Evolutionary conservation across 176 grass and related monocot species (phyloP).

Genomic region (Puccinellia tenuiflora): DNA sequence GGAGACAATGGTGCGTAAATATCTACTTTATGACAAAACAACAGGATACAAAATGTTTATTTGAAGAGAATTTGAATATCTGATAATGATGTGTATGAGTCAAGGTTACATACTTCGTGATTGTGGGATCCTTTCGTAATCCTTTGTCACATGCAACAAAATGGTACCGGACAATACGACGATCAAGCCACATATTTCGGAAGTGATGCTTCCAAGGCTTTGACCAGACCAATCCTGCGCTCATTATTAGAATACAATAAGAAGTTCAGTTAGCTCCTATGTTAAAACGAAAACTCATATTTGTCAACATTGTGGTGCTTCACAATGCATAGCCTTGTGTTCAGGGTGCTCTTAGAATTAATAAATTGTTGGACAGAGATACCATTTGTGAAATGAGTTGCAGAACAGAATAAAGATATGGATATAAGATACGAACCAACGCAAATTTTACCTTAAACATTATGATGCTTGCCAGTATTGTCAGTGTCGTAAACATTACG

Average conservation of each 20-base stretch:
- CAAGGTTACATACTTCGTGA: slow-evolving; percentile 40
- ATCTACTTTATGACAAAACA: slow-evolving; percentile 36
- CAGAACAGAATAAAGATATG: not conserved
- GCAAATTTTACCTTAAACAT: slow-evolving; percentile 90
- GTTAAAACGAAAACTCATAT: not conserved
- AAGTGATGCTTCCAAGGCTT: slow-evolving; percentile 74
- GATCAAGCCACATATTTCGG: slow-evolving; percentile 92
- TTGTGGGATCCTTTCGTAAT: slow-evolving; percentile 74
- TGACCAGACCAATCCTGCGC: slow-evolving; percentile 91
- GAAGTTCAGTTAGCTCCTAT: not conserved
- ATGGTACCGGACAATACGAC: slow-evolving; percentile 90
- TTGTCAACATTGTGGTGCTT: not conserved
- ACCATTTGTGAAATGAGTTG: not conserved
- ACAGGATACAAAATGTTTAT: not conserved
- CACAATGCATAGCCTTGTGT: not conserved
- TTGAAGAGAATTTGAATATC: not conserved
- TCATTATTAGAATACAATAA: not conserved
- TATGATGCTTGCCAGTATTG: slow-evolving; percentile 91
- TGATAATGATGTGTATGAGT: not conserved
- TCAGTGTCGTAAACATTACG: slow-evolving; percentile 93
- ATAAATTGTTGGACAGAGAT: not conserved
- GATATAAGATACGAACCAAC: slow-evolving; percentile 3
- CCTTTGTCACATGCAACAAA: slow-evolving; percentile 89
- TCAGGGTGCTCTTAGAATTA: not conserved
- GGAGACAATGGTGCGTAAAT: slow-evolving; percentile 71